Base-by-base conservation (phyloP, 768 basidiomycete genomes). In the Lanmaoa pseudosensibilis region DNA sequence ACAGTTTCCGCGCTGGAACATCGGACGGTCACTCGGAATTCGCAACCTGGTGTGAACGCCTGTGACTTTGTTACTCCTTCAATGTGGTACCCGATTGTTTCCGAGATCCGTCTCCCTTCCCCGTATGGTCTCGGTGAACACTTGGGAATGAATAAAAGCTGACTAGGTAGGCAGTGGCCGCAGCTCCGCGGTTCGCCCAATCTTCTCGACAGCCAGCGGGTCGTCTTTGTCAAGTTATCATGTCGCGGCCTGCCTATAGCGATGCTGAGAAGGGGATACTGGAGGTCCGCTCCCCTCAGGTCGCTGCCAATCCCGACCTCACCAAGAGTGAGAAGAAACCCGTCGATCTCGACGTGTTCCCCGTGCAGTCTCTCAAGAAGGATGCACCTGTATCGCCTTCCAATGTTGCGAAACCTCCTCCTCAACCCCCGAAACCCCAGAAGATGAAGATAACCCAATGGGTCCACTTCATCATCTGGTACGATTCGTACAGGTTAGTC, bases 401-500 rank as follows among this genome's bases (percentile, higher is more conserved):
- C 25, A 69, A 66, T n/a, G 59, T 71, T 23, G 73, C 66, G 33
- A 77, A 75, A 61, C 67, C 71, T 44, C 72, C 73, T 53, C 54
- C 66, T 11, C 56, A 67, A 27, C 68, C 76, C 2, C 69, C 77
- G 18, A 67, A 75, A 46, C 76, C 78, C 45, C 65, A 77, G 34
- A 85, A 82, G 76, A 80, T 78, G 69, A 80, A 83, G 65, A 78
- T 78, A 30, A 82, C 86, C 2, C 81, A 77, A 55, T 85, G 84
- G 76, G 78, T 86, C 37, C 68, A 77, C 46, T 83, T 84, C 68
- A 79, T 79, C 54, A 69, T 90, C 25, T 92, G 90, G 90, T 91
- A 85, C 71, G 88, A 92, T 63, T 86, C 84, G 0, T 92, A 92
- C 65, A 77, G 87, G 89, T 86, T 55, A 9, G 78, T 59, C 5